Conservation (phyloP, 768 basidiomycete species). For the Lyophyllum semitale region DNA sequence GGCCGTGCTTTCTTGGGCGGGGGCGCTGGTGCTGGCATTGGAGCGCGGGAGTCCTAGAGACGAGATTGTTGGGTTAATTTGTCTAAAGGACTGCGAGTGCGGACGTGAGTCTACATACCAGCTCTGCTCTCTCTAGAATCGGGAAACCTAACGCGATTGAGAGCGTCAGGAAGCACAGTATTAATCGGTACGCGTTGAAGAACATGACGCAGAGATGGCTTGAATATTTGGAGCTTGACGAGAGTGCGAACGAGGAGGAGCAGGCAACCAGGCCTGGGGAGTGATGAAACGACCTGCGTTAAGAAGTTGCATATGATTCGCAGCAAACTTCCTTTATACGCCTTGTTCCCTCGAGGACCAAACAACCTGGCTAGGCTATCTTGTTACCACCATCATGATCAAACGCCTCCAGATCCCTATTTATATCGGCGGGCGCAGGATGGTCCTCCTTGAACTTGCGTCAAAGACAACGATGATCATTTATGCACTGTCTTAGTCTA, state of each 20-base stretch:
- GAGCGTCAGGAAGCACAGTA: background rate
- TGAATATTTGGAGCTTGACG: background rate
- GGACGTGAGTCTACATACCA: background rate
- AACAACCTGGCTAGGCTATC: too few species aligned
- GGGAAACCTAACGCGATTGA: background rate
- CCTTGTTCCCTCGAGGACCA: too few species aligned
- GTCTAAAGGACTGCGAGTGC: background rate
- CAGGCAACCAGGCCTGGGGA: background rate
- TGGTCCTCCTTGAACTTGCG: too few species aligned
- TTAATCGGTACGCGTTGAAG: background rate
- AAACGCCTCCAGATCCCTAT: too few species aligned
- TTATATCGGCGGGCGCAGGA: too few species aligned
- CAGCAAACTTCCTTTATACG: too few species aligned
- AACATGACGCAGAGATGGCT: background rate
- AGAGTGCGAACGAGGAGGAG: background rate
- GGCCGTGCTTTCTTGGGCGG: background rate
- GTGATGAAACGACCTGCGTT: background rate
- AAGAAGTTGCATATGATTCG: too few species aligned
- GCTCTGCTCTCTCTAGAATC: background rate
- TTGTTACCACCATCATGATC: too few species aligned
- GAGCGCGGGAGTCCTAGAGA: background rate
- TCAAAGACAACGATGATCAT: too few species aligned
- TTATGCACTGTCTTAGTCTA: too few species aligned
- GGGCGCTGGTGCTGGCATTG: background rate
- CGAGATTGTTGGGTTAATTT: background rate